Evolutionary conservation across 148 eudicot species (phyloP), one percentile per base, ranked within the genome.

Genomic region (Camellia lanceoleosa): DNA sequence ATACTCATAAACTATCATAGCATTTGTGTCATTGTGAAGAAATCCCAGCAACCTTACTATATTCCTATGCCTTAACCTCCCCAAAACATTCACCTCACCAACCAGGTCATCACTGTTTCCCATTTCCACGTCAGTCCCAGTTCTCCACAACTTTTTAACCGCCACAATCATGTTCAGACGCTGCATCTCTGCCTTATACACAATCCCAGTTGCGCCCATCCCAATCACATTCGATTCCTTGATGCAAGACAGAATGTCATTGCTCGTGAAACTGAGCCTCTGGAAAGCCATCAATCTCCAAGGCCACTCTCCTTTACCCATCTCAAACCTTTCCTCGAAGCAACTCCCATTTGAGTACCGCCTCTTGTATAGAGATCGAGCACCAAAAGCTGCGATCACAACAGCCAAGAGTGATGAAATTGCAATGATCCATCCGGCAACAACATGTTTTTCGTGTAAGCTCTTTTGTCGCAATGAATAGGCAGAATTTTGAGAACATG

Each of bases 221-320:
- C 98, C 98, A 0, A 94, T 85, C 81, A 91, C 92, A 85, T 94
- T 94, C 0, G 92, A 81, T 47, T 94, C 98, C 74, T 90, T 88
- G 23, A 92, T 80, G 86, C 95, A 88, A 0, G 89, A 72, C 6
- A 94, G 77, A 41, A 94, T 88, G 77, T 94, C 98, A 9, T 77
- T 82, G 86, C 91, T 88, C 0, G 87, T 89, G 85, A 94, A 94
- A 42, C 86, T 84, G 20, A 90, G 89, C 85, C 90, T 89, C 83
- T 93, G 97, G 83, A 93, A 93, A 47, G 95, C 93, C 93, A 91
- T 88, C 60, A 93, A 60, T 71, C 97, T 91, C 95, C 95, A 91
- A 0, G 98, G 98, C 97, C 93, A 92, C 16, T 85, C 88, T 4
- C 90, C 90, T 43, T 77, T 85, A 19, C 89, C 82, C 64, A 70